Evolutionary conservation across 108 stramenopile species (phyloP).

Genomic region (Pseudonitzschia delicatissima): DNA sequence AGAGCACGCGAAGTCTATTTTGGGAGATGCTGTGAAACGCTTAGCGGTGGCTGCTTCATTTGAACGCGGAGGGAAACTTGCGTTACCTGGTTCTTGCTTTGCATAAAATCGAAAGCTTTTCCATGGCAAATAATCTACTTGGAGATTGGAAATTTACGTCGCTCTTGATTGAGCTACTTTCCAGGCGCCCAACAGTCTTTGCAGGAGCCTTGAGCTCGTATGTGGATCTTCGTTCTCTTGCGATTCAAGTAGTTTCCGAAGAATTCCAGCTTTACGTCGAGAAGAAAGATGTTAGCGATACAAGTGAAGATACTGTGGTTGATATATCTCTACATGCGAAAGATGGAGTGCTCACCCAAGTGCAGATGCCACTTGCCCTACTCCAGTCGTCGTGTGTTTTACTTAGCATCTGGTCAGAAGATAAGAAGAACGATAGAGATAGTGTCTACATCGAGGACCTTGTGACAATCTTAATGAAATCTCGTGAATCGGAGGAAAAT

Average conservation of each 20-base stretch:
- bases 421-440: constrained; percentile 16
- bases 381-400: constrained; percentile 47
- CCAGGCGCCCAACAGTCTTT: constrained; percentile 55
- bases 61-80: constrained; percentile 60
- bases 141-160: constrained; percentile 37
- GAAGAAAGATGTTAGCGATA: background rate
- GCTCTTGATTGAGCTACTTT: constrained; percentile 53
- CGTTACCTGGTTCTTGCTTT: constrained; percentile 45
- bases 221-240: constrained; percentile 45
- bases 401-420: constrained; percentile 46
- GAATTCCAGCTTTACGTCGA: constrained; percentile 30
- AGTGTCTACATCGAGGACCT: constrained; percentile 23
- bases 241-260: constrained; percentile 37
- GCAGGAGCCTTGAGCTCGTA: constrained; percentile 52
- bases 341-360: constrained; percentile 2
- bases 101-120: constrained; percentile 34
- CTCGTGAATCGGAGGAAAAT: constrained; percentile 15
- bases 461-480: constrained; percentile 38
- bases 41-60: constrained; percentile 48
- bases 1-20: constrained; percentile 33
- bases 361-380: constrained; percentile 28
- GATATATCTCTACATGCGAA: constrained; percentile 11
- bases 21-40: constrained; percentile 42
- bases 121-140: constrained; percentile 26
- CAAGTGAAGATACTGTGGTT: constrained; percentile 8